These are phyloP conservation scores for Eudorina sp. DNA, from an alignment of 139 green algal species.

Conservation along the genomic window DNA sequence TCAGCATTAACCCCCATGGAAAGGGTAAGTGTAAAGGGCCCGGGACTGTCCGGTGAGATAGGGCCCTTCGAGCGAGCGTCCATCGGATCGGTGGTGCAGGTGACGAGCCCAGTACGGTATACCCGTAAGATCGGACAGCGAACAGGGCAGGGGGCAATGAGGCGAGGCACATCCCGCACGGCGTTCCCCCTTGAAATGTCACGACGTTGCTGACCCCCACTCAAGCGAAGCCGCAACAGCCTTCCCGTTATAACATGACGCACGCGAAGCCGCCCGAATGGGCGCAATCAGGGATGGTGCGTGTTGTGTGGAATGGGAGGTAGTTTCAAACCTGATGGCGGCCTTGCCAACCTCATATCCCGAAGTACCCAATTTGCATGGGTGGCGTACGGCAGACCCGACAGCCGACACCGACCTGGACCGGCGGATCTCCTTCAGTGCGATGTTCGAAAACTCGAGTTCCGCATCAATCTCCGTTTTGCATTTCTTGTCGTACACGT, in stretches of 20 bases:
- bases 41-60: background rate
- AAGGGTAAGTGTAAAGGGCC: background rate
- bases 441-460: background rate
- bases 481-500: background rate
- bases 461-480: background rate
- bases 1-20: too few species aligned
- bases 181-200: too few species aligned
- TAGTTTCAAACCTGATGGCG: background rate
- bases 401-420: background rate
- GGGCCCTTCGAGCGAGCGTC: too few species aligned
- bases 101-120: too few species aligned
- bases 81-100: too few species aligned
- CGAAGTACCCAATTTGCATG: background rate
- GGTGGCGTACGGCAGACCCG: background rate
- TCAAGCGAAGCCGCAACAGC: background rate
- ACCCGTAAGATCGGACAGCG: too few species aligned
- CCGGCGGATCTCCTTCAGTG: background rate
- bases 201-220: too few species aligned
- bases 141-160: too few species aligned
- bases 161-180: too few species aligned
- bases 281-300: too few species aligned
- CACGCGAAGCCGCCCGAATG: too few species aligned
- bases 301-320: too few species aligned
- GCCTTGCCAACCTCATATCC: background rate
- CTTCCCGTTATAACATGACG: background rate